Evolutionary conservation across 345 rosid genomes (phyloP).

Genomic region (Eucalyptus camaldulensis): DNA sequence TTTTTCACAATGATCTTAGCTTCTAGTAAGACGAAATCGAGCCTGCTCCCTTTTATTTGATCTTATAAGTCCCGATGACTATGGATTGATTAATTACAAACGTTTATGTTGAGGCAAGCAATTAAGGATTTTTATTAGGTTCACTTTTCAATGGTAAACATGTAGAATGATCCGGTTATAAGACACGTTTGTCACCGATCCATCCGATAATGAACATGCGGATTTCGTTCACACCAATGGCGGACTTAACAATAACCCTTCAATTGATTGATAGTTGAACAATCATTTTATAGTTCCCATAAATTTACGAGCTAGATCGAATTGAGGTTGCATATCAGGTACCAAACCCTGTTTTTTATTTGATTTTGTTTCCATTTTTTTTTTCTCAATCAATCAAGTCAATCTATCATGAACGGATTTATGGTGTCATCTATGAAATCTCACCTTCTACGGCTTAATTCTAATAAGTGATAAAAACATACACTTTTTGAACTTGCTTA

Average conservation of each 20-base stretch:
- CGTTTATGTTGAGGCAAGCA: not conserved
- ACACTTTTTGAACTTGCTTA: not conserved
- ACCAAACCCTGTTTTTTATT: not conserved
- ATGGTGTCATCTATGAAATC: not conserved
- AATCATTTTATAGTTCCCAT: not conserved
- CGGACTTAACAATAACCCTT: not conserved
- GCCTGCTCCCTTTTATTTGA: not conserved
- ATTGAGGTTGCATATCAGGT: not conserved
- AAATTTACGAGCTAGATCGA: rapidly evolving
- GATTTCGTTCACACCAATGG: not conserved
- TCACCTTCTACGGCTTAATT: not conserved
- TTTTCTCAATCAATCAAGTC: not conserved
- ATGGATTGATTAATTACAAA: not conserved
- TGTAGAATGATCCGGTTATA: not conserved
- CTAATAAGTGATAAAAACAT: not conserved
- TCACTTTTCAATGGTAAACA: not conserved
- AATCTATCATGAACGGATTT: not conserved
- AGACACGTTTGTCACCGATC: rapidly evolving
- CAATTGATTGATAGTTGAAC: not conserved
- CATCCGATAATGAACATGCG: rapidly evolving
- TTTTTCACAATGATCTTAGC: not conserved
- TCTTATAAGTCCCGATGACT: not conserved
- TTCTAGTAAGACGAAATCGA: not conserved
- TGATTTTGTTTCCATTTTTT: not conserved
- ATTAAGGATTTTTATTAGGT: not conserved